phyloP scores from a whole-genome alignment of 1,284 basidiomycete genomes.

The Rhodotorula sp. region DNA sequence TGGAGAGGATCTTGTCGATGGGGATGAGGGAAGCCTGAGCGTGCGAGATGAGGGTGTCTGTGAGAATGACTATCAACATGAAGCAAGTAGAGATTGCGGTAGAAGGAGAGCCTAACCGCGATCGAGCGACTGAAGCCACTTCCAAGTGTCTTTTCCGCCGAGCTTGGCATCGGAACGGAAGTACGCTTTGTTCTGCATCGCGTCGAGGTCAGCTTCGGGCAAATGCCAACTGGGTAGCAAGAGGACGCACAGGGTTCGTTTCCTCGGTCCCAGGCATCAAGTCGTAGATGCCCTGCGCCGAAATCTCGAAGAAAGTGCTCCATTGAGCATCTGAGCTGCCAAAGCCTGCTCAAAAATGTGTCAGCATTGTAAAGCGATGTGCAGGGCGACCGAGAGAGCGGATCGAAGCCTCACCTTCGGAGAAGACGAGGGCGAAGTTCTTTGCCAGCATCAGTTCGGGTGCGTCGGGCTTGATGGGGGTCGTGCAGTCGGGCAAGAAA shows the following conservation, averaged over 20 bases:
- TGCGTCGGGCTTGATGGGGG: slow-evolving; percentile 1
- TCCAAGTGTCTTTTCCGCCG: slow-evolving; percentile 17
- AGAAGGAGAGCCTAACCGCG: background rate
- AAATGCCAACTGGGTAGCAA: background rate
- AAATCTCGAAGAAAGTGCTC: slow-evolving; percentile 20
- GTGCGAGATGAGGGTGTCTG: slow-evolving; percentile 5
- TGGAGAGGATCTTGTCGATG: slow-evolving; percentile 11
- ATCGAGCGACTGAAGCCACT: slow-evolving; percentile 6
- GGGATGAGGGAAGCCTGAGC: slow-evolving; percentile 13
- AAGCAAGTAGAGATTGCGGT: too few species aligned
- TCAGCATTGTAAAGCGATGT: background rate
- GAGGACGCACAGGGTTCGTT: background rate
- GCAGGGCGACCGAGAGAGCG: background rate
- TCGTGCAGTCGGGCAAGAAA: slow-evolving; percentile 13
- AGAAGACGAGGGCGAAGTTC: slow-evolving; percentile 17
- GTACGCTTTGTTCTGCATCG: slow-evolving; percentile 10
- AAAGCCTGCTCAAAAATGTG: background rate
- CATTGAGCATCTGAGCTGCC: slow-evolving; percentile 21
- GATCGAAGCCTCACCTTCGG: background rate
- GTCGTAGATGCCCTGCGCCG: slow-evolving; percentile 2
- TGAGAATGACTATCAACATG: too few species aligned
- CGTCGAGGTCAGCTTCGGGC: background rate
- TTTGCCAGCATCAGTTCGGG: background rate
- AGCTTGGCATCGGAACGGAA: slow-evolving; percentile 23
- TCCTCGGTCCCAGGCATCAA: slow-evolving; percentile 3